Conservation (phyloP, 83 land plant species). For the Picea abies region DNA sequence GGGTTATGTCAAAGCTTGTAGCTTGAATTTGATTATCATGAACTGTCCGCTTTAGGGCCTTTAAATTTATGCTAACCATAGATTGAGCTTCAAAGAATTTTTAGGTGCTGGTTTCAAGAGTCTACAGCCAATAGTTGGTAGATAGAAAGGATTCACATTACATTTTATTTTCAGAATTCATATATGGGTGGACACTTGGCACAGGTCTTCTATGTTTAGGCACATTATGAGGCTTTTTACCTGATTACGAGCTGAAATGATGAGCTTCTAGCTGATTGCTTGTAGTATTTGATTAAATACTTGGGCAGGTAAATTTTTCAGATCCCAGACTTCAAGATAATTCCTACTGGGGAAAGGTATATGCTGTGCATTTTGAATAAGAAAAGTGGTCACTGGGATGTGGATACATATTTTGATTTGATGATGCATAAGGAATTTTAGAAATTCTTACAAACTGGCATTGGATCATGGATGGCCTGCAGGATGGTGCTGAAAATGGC, state of each 20-base stretch:
- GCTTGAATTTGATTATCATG: not conserved
- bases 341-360: slow-evolving; percentile 94
- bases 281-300: slow-evolving; percentile 3
- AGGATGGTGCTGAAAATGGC: slow-evolving; percentile 86
- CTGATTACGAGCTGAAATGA: not conserved
- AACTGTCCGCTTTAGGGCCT: not conserved
- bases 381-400: not conserved
- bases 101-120: not conserved
- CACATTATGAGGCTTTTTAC: not conserved
- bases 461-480: slow-evolving; percentile 2
- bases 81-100: not conserved
- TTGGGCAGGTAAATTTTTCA: slow-evolving; percentile 50
- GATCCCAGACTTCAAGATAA: slow-evolving; percentile 77
- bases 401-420: not conserved
- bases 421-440: not conserved
- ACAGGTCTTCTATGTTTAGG: not conserved
- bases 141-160: not conserved
- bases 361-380: not conserved
- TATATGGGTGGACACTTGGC: too few relatives aligned
- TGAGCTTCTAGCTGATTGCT: not conserved
- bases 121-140: not conserved
- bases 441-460: not conserved
- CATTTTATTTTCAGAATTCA: not conserved
- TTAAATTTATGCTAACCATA: not conserved
- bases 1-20: too few relatives aligned